Evolutionary conservation across 2,329 filamentous ascomycete species (phyloP), one percentile per base, ranked within the genome.

Genomic region (Cladophialophora exuberans): DNA sequence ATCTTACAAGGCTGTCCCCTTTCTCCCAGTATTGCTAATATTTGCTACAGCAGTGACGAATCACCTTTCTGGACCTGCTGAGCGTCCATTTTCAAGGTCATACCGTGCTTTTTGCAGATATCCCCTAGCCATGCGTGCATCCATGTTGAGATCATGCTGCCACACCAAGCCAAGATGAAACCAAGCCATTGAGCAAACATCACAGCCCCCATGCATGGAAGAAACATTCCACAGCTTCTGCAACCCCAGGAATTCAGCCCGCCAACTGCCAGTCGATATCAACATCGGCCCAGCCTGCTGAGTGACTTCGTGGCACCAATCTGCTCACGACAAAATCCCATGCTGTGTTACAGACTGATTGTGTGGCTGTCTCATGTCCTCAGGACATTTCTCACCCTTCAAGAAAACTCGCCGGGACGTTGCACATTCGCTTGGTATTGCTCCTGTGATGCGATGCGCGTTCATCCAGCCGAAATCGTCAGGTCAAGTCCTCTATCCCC

Each of bases 181-280:
- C 49, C 9, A 13, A 38, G 25, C 49, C 49, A 45, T 31, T 35
- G 30, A 42, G 49, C 49, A 36, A 52, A 38, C 39, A 35, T 13
- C n/a, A 44, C n/a, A 45, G 23, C 18, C 6, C 2, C 26, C 39
- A 7, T 42, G 39, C 39, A 26, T 38, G 17, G 39, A 17, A 52
- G 31, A 41, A 45, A 45, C n/a, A 28, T 44, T 44, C 41, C 30
- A 52, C 53, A 47, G 23, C 41, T 41, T 46, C 36, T 43, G 41
- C 53, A 43, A 46, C 33, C 41, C 36, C 35, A 18, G 22, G 22
- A n/a, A 17, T 30, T 38, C 33, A 31, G 18, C 28, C 42, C 41
- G 33, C 43, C 31, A 53, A 35, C 41, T 56, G 47, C 42, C 53
- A 56, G 53, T 46, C 47, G 47, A 52, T 31, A 51, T 46, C 41